Conservation (phyloP, 305 asterid species). For the Caryopteris hybrid region DNA sequence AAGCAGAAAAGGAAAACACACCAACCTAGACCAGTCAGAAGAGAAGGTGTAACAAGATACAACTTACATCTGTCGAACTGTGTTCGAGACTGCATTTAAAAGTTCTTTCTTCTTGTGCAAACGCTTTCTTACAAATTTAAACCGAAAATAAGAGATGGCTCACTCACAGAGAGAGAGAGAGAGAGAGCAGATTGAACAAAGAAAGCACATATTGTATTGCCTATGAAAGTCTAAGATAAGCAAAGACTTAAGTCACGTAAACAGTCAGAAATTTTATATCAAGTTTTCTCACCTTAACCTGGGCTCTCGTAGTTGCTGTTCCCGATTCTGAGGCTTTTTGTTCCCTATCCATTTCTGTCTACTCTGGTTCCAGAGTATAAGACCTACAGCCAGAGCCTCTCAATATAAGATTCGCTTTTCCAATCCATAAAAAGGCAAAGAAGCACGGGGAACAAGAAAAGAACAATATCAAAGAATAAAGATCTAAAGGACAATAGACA, state of each 20-base stretch:
- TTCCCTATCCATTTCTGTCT: constrained; percentile 67
- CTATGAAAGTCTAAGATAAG: neutral
- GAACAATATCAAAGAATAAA: neutral
- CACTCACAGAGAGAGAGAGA: no score
- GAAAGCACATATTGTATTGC: neutral
- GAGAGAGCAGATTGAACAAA: no score
- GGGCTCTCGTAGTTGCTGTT: constrained; percentile 51
- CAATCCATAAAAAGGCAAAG: constrained; percentile 3
- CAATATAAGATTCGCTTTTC: constrained; percentile 11
- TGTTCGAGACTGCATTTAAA: no score
- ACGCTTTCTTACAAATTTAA: no score
- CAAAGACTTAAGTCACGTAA: no score
- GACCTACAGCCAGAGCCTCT: constrained; percentile 40
- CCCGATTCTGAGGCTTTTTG: constrained; percentile 30
- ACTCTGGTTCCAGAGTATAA: constrained; percentile 62
- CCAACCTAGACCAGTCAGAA: no score
- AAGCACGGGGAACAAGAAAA: no score
- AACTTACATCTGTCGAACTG: neutral
- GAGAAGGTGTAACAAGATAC: neutral
- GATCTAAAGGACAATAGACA: neutral
- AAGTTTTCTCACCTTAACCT: constrained; percentile 46
- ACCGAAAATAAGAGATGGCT: neutral
- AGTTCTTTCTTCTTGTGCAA: no score
- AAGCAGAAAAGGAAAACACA: no score
- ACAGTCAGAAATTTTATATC: neutral